Base-by-base conservation (phyloP, 164 flowering plant species). In the Piper betle region DNA sequence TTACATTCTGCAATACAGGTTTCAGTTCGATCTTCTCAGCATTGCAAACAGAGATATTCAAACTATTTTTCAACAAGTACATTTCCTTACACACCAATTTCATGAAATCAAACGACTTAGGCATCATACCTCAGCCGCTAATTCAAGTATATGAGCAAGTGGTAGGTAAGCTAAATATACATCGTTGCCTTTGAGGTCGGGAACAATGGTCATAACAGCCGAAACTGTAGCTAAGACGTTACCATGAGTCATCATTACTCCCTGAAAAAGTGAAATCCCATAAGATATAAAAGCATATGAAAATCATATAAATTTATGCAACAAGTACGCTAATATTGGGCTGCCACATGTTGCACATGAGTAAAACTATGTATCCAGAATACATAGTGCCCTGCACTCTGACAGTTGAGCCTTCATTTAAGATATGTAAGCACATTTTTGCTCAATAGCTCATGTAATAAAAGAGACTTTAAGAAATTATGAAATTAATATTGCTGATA, bases 211-310 rank as follows among this genome's bases (percentile, higher is more conserved):
- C 93, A 81, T 82, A 39, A 90, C 99, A 64, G 92, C 92, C 66
- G 96, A 85, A 71, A 77, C 78, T 58, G 87, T 81, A 54, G 99
- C 86, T 62, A 90, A 71, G 56, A 93, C 79, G 69, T 93, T 93
- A 8, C 84, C 76, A 74, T 93, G 99, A 52, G 97, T 85, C 99
- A 93, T 90, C 96, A 90, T 88, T 39, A 93, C 97, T 70, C 99
- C 99, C 99, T 93, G 76, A 78, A 3, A 54, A 46, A 10, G 50
- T 46, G 10, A 10, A 75, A 46, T 43, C 19, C 15, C 38, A 37
- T 39, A 4, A 58, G 8, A 58, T 7, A 11, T 38, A n/a, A 39
- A 13, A 38, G 4, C n/a, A n/a, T n/a, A n/a, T n/a, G n/a, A n/a
- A n/a, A n/a, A n/a, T n/a, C 20, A 18, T 18, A 25, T 1, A 25